Evolutionary conservation across 1,139 yeast species (phyloP), one percentile per base, ranked within the genome.

Genomic region (Candida freyschussii): DNA sequence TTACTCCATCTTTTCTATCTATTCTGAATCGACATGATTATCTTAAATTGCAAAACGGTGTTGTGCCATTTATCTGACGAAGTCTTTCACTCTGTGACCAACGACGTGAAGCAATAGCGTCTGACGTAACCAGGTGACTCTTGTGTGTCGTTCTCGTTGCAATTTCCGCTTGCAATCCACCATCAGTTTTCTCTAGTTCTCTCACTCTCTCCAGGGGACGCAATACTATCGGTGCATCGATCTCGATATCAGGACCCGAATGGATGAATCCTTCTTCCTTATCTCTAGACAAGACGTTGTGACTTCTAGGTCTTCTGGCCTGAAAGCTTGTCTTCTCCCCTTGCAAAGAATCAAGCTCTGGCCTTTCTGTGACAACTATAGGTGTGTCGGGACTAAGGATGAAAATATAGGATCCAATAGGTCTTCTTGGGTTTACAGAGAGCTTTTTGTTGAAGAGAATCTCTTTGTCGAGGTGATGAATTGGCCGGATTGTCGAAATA

Each of bases 401-500:
- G 19, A 14, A 29, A 13, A 35, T 30, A 13, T 26, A 26, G 6
- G 27, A 20, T 2, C 48, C 48, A 14, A 44, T 17, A 4, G 36
- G 17, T 4, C 29, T 28, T 4, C 23, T 14, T 5, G 29, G 17
- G 27, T 44, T 39, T 22, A 44, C 40, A 5, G 31, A 20, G 22
- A 40, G 28, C 6, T 20, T 16, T 19, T 21, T 34, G 8, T 38
- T 36, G 21, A 44, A 44, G 4, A 44, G 30, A 6, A 44, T 21
- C 24, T 40, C 48, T 13, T 41, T 34, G 26, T 38, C 39, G 4
- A 16, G 23, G 16, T 36, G 37, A 8, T 29, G 27, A 9, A 29
- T 29, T 3, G 35, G 26, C 4, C 12, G 27, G 9, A 34, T 29
- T 11, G 25, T 21, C 12, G 27, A 21, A 7, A 21, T 21, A 11